These are phyloP conservation scores for Auxenochlorella pyrenoidosa DNA, from an alignment of 139 green algal genomes.

Conservation along the genomic window DNA sequence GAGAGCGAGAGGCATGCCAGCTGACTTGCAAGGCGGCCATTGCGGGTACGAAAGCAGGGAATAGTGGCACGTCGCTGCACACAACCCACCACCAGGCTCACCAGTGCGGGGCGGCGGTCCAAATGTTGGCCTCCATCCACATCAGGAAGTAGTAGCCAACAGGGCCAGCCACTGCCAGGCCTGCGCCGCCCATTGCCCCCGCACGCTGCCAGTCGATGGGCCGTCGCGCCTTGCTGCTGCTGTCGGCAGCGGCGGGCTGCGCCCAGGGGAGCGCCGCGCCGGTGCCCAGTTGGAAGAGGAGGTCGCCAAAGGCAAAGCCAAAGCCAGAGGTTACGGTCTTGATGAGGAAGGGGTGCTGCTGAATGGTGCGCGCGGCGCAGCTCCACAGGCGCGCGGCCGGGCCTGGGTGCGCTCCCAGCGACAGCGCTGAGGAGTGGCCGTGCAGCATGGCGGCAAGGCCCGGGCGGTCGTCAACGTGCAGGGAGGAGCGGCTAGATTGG, in stretches of 20 bases:
- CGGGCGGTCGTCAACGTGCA: background rate
- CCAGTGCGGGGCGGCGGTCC: conserved; percentile 18
- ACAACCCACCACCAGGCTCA: background rate
- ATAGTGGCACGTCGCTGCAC: background rate
- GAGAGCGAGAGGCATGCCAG: no score
- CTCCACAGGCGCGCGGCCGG: conserved; percentile 19
- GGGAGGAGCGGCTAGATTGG: background rate
- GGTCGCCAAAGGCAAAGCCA: conserved; percentile 49
- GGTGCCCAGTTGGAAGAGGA: conserved; percentile 40
- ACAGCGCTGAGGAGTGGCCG: conserved; percentile 3
- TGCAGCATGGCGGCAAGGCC: background rate
- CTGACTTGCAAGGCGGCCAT: no score
- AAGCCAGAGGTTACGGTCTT: conserved; percentile 40
- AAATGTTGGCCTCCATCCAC: conserved; percentile 48
- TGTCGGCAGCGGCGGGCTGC: background rate
- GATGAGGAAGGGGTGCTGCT: conserved; percentile 42
- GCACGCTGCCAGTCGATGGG: conserved; percentile 25
- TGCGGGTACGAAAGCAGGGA: no score
- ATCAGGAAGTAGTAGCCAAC: conserved; percentile 42
- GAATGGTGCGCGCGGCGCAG: background rate
- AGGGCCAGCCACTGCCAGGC: conserved; percentile 23
- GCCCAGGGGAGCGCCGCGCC: background rate
- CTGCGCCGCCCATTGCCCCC: conserved; percentile 29
- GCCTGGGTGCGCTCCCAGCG: background rate
- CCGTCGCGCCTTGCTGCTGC: background rate